phyloP scores from a whole-genome alignment of 164 flowering plant species.

The Umbilicus rupestris region DNA sequence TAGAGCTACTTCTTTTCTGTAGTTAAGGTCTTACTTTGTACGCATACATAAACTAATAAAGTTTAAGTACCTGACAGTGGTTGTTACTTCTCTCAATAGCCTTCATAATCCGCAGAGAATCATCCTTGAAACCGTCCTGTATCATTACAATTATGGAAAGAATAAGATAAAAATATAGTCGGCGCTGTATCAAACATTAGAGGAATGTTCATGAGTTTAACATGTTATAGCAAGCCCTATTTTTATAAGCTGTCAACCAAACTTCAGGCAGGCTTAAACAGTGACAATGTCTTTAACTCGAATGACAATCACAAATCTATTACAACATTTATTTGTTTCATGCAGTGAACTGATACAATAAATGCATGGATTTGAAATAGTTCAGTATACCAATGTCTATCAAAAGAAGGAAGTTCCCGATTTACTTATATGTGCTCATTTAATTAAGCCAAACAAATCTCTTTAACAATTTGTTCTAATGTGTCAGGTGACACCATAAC shows the following conservation, averaged over 20 bases:
- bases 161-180: constrained; percentile 2
- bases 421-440: too few species aligned
- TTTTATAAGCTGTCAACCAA: too few species aligned
- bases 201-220: too few species aligned
- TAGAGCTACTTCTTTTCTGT: not conserved
- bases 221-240: not conserved
- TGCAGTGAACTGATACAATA: not conserved
- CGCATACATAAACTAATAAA: not conserved
- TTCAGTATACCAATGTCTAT: too few species aligned
- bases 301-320: too few species aligned
- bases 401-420: too few species aligned
- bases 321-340: not conserved
- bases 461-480: too few species aligned
- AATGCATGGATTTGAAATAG: not conserved
- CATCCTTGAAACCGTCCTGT: constrained; percentile 91
- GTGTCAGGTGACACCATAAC: too few species aligned
- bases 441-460: too few species aligned
- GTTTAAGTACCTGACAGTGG: constrained; percentile 58
- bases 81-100: constrained; percentile 41
- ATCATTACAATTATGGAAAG: constrained; percentile 4
- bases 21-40: not conserved
- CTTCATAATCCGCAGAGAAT: constrained; percentile 78
- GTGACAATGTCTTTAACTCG: too few species aligned
- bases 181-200: not conserved
- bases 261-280: too few species aligned